These are phyloP conservation scores for Colletotrichum eremochloae DNA, from an alignment of 2,329 filamentous ascomycete genomes.

Conservation along the genomic window DNA sequence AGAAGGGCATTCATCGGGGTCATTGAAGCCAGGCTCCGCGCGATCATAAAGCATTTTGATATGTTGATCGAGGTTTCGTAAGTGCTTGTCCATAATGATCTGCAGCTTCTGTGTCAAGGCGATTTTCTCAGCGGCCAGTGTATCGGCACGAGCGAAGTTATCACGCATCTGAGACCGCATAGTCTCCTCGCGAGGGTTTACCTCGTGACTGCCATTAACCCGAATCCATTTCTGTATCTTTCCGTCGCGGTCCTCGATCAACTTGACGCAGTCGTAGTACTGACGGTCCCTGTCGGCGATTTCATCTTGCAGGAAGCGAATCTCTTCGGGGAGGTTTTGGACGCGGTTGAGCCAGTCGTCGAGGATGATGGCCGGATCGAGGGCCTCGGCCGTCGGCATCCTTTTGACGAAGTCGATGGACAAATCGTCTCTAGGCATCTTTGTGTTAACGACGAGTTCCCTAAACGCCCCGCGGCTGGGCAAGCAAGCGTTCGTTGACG, in stretches of 20 bases:
- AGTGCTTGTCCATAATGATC: constrained; percentile 72
- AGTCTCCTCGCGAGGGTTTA: constrained; percentile 81
- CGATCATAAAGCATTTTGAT: constrained; percentile 73
- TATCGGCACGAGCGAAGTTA: constrained; percentile 76
- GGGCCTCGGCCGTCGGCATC: constrained; percentile 73
- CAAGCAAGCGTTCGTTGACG: constrained; percentile 26
- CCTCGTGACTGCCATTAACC: constrained; percentile 77
- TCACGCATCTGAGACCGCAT: constrained; percentile 76
- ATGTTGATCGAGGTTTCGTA: constrained; percentile 71
- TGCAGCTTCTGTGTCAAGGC: constrained; percentile 75
- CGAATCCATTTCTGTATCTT: constrained; percentile 88
- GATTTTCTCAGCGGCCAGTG: constrained; percentile 82
- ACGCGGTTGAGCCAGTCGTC: constrained; percentile 83
- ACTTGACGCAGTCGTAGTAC: constrained; percentile 76
- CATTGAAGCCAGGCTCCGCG: constrained; percentile 71
- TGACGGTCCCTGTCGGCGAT: constrained; percentile 83
- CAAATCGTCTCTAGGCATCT: constrained; percentile 80
- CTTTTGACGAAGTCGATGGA: constrained; percentile 78
- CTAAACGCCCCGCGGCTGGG: constrained; percentile 18
- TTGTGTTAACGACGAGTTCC: constrained; percentile 64
- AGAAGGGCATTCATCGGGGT: constrained; percentile 74
- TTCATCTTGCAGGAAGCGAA: constrained; percentile 86
- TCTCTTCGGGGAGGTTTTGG: constrained; percentile 84
- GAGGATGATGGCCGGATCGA: constrained; percentile 77
- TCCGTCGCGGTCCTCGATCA: constrained; percentile 78